A percentile compares a stretch with the other conserved stretches of the same genome.
Evolutionary conservation across 257 asterid species (phyloP).

Genomic region (Solanum paucissectum): DNA sequence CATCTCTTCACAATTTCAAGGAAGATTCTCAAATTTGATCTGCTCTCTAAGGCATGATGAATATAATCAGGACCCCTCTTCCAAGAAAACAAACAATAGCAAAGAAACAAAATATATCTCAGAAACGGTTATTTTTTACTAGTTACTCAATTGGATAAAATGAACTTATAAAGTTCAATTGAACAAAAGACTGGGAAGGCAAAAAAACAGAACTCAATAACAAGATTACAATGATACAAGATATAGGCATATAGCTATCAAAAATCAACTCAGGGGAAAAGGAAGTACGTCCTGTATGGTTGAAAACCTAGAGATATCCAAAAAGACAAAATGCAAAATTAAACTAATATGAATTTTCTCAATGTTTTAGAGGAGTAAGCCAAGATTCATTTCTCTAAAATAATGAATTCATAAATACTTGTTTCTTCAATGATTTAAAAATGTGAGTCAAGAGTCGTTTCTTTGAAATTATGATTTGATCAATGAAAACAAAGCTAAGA

Average conservation of each 20-base stretch:
- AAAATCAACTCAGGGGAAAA: not conserved
- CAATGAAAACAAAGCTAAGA: not conserved
- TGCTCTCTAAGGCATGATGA: not conserved
- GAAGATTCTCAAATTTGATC: not conserved
- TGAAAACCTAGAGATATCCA: not conserved
- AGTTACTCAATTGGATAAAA: not conserved
- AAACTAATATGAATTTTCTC: not conserved
- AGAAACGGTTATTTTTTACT: not conserved
- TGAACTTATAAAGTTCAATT: not conserved
- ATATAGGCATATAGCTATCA: not conserved
- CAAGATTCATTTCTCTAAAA: not conserved
- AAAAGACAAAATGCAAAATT: not conserved
- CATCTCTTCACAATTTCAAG: not conserved
- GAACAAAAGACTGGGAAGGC: not conserved
- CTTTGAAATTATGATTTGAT: not conserved
- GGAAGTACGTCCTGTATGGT: not conserved
- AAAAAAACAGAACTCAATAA: not conserved
- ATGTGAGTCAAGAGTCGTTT: not conserved
- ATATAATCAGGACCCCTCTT: not conserved
- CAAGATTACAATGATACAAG: not conserved
- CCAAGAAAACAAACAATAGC: not conserved
- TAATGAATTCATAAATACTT: not conserved
- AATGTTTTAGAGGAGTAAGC: not conserved
- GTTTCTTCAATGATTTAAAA: not conserved
- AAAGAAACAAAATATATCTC: not conserved